A percentile compares a stretch with the other conserved stretches of the same genome.
Conservation (phyloP, 2,329 filamentous ascomycete genomes). For the Emmonsiellopsis sp. region DNA sequence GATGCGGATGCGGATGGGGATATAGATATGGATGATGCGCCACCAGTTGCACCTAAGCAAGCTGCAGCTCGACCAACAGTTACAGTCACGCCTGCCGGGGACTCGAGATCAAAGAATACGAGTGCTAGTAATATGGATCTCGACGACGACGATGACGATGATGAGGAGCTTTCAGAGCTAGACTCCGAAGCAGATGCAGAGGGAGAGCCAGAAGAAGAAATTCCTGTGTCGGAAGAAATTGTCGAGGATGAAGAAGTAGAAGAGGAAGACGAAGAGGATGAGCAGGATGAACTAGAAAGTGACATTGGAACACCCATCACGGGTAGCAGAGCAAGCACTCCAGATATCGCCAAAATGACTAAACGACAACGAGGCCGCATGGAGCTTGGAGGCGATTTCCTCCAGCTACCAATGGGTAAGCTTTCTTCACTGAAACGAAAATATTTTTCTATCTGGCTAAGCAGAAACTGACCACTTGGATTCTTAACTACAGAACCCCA, state of each 20-base stretch:
- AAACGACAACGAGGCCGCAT: slow-evolving; percentile 56
- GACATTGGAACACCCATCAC: slow-evolving; percentile 36
- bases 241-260: slow-evolving; percentile 29
- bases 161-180: slow-evolving; percentile 38
- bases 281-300: slow-evolving; percentile 35
- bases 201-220: slow-evolving; percentile 42
- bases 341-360: slow-evolving; percentile 58
- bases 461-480: background rate
- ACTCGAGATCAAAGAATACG: slow-evolving; percentile 33
- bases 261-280: slow-evolving; percentile 33
- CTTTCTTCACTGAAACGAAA: background rate
- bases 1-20: slow-evolving; percentile 26
- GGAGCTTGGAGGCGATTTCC: slow-evolving; percentile 44
- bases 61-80: slow-evolving; percentile 27
- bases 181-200: slow-evolving; percentile 40
- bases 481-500: slow-evolving; percentile 46
- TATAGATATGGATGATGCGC: slow-evolving; percentile 38
- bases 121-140: slow-evolving; percentile 41
- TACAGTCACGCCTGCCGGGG: slow-evolving; percentile 25
- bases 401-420: slow-evolving; percentile 49
- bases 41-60: slow-evolving; percentile 31
- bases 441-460: background rate
- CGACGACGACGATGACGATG: slow-evolving; percentile 44
- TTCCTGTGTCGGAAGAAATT: slow-evolving; percentile 29
- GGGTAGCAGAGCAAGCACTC: slow-evolving; percentile 48